A percentile compares a stretch with the other conserved stretches of the same genome.
Conservation (phyloP, 495 filamentous ascomycete species). For the Aspergillus indologenus region DNA sequence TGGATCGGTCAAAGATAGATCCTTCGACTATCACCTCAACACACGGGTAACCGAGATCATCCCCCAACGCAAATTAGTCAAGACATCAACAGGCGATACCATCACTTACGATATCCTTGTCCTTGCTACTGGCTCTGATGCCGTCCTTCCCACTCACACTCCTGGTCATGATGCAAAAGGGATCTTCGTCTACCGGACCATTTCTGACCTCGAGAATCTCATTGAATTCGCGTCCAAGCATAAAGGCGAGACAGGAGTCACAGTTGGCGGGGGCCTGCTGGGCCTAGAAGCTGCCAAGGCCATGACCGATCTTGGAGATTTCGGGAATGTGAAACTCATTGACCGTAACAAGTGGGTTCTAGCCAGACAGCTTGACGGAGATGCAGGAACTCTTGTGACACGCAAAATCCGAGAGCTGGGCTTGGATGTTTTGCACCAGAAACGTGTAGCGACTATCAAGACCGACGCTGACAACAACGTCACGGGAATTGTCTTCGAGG, state of each 20-base stretch:
- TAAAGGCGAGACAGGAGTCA: conserved; percentile 68
- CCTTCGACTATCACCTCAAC: conserved; percentile 79
- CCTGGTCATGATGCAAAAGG: conserved; percentile 83
- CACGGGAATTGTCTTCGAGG: conserved; percentile 75
- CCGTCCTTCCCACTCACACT: conserved; percentile 73
- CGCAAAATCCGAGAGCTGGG: conserved; percentile 81
- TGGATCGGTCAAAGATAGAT: conserved; percentile 54
- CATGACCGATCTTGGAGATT: conserved; percentile 84
- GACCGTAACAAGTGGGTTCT: conserved; percentile 91
- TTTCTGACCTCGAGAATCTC: conserved; percentile 77
- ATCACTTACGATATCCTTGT: conserved; percentile 87
- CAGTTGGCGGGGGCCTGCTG: conserved; percentile 87
- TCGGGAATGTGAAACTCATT: conserved; percentile 74
- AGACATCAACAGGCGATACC: conserved; percentile 64
- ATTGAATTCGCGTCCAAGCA: conserved; percentile 67
- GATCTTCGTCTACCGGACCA: conserved; percentile 93
- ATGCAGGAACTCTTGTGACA: conserved; percentile 80
- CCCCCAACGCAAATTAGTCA: conserved; percentile 59
- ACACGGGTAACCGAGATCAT: conserved; percentile 74
- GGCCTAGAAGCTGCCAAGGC: conserved; percentile 94
- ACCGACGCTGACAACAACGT: conserved; percentile 65
- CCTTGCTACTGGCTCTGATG: conserved; percentile 89
- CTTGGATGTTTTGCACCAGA: conserved; percentile 78
- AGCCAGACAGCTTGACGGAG: conserved; percentile 78
- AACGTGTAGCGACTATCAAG: conserved; percentile 71